These are phyloP conservation scores for Pyrus bretschneideri DNA, from an alignment of 306 rosid species.

Conservation along the genomic window DNA sequence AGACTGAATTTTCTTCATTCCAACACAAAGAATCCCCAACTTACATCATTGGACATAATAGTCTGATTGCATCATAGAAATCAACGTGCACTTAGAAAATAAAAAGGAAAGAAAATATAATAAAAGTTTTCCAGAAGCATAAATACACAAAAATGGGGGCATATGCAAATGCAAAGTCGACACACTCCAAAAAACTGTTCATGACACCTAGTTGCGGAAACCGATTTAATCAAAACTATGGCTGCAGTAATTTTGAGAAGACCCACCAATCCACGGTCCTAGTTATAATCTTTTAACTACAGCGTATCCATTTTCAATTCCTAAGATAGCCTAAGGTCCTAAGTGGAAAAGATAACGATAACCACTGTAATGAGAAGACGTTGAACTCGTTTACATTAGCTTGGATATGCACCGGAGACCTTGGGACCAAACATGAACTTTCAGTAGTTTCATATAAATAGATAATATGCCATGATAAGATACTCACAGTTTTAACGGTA, in stretches of 20 bases:
- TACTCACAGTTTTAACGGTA: slow-evolving; percentile 40
- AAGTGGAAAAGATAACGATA: neutral
- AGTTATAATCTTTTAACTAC: neutral
- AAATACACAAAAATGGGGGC: neutral
- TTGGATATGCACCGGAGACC: neutral
- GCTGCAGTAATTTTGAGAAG: neutral
- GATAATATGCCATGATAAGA: neutral
- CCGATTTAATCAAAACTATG: neutral
- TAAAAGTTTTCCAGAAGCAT: neutral
- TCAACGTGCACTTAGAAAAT: neutral
- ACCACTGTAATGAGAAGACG: neutral
- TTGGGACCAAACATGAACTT: neutral
- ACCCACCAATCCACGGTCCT: neutral
- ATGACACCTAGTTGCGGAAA: neutral
- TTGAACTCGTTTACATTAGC: neutral
- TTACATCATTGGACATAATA: neutral
- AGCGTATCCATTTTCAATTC: neutral
- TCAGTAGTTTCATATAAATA: neutral
- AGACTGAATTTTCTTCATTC: slow-evolving; percentile 6
- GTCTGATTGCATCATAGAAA: slow-evolving; percentile 2
- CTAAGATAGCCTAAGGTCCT: neutral
- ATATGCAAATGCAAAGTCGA: neutral
- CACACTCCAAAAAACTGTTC: neutral
- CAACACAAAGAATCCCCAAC: slow-evolving; percentile 13
- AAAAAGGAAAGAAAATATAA: neutral